These are phyloP conservation scores for Pseudonitzschia multiseries DNA, from an alignment of 108 stramenopile species.

Conservation along the genomic window DNA sequence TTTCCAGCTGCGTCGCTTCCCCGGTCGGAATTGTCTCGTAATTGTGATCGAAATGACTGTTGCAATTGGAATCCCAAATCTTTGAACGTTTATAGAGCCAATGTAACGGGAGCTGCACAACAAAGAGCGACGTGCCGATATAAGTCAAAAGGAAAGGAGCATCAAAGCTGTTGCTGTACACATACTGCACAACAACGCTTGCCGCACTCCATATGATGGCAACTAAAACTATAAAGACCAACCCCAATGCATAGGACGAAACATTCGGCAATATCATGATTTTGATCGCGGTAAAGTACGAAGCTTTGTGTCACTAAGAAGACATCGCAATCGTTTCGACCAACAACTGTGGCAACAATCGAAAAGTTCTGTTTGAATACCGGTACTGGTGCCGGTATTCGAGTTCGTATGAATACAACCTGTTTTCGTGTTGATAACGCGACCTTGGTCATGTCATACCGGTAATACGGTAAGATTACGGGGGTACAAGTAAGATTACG, in stretches of 20 bases:
- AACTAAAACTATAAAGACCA: constrained; percentile 81
- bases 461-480: too few species aligned
- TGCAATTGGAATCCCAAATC: not conserved
- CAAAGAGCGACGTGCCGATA: constrained; percentile 84
- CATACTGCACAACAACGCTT: constrained; percentile 82
- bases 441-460: too few species aligned
- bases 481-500: too few species aligned
- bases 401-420: too few species aligned
- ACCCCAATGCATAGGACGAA: constrained; percentile 69
- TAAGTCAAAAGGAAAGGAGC: constrained; percentile 92
- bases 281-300: not conserved
- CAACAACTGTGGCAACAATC: not conserved
- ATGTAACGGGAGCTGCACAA: constrained; percentile 63
- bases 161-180: constrained; percentile 78
- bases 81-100: constrained; percentile 3
- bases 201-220: constrained; percentile 86
- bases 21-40: not conserved
- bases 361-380: not conserved
- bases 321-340: not conserved
- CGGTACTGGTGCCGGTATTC: too few species aligned
- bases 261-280: not conserved
- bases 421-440: too few species aligned
- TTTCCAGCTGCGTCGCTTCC: not conserved
- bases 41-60: not conserved
- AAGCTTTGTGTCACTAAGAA: not conserved